A percentile compares a stretch with the other conserved stretches of the same genome.
These are phyloP conservation scores for Phytopythium oedochilum DNA, from an alignment of 352 stramenopile species.

Conservation along the genomic window DNA sequence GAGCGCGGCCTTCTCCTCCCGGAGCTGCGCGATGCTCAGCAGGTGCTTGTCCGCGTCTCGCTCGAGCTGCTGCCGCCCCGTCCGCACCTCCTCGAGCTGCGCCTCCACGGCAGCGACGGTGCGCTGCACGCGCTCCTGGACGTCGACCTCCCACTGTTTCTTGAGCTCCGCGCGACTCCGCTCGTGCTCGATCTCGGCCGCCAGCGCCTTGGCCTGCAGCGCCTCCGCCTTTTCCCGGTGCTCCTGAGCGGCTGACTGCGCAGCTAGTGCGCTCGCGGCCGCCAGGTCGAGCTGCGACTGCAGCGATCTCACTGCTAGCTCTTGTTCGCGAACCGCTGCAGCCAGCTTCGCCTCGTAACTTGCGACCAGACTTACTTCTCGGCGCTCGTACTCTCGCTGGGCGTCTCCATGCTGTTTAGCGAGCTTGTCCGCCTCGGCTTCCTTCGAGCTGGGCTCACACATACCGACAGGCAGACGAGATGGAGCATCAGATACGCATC, in stretches of 20 bases:
- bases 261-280: conserved; percentile 31
- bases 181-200: conserved; percentile 52
- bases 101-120: conserved; percentile 45
- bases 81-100: conserved; percentile 66
- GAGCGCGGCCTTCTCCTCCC: conserved; percentile 51
- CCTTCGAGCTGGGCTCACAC: conserved; percentile 24
- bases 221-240: conserved; percentile 43
- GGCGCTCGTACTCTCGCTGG: conserved; percentile 36
- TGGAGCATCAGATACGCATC: no score
- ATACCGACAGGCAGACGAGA: no score
- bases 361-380: conserved; percentile 26
- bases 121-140: conserved; percentile 52
- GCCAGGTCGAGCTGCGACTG: conserved; percentile 40
- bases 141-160: conserved; percentile 44
- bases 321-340: conserved; percentile 28
- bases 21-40: conserved; percentile 40
- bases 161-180: conserved; percentile 43
- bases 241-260: conserved; percentile 15
- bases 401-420: conserved; percentile 49
- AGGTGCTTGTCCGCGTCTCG: conserved; percentile 60
- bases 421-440: conserved; percentile 51
- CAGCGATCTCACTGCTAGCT: conserved; percentile 29
- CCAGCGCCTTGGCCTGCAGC: conserved; percentile 40
- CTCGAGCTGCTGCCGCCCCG: conserved; percentile 48
- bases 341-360: conserved; percentile 32